Conservation (phyloP, 208 protist genomes). For the Leishmania lainsoni region DNA sequence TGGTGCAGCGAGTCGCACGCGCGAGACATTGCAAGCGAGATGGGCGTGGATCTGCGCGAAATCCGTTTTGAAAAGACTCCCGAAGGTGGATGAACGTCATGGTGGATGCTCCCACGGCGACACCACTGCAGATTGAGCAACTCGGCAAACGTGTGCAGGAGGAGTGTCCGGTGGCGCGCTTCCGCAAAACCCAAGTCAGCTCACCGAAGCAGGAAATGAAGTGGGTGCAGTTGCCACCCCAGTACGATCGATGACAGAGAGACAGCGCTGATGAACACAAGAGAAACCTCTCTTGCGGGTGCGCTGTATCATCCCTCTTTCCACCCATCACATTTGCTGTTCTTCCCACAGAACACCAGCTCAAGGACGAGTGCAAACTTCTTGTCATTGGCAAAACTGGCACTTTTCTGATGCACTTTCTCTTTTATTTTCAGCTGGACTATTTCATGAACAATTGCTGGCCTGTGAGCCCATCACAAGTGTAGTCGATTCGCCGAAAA, state of each 20-base stretch:
- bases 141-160: constrained; percentile 84
- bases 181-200: constrained; percentile 75
- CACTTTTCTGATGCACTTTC: too few species aligned
- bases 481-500: background rate
- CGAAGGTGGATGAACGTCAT: constrained; percentile 77
- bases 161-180: constrained; percentile 88
- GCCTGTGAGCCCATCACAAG: background rate
- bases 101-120: constrained; percentile 85
- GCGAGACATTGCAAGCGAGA: constrained; percentile 67
- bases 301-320: background rate
- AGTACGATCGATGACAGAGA: constrained; percentile 54
- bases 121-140: constrained; percentile 82
- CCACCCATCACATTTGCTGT: constrained; percentile 1
- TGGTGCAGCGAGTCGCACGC: constrained; percentile 88
- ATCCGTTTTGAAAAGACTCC: constrained; percentile 79
- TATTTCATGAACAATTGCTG: background rate
- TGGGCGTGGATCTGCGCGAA: constrained; percentile 77
- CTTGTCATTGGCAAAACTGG: background rate
- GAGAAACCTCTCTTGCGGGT: background rate
- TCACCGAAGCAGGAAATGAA: constrained; percentile 73
- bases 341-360: background rate
- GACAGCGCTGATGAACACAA: background rate
- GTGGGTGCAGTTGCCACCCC: constrained; percentile 76
- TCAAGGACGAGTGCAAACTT: background rate
- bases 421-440: background rate